Conservation (phyloP, 2,329 filamentous ascomycete species). For the Mariannaea sp. region DNA sequence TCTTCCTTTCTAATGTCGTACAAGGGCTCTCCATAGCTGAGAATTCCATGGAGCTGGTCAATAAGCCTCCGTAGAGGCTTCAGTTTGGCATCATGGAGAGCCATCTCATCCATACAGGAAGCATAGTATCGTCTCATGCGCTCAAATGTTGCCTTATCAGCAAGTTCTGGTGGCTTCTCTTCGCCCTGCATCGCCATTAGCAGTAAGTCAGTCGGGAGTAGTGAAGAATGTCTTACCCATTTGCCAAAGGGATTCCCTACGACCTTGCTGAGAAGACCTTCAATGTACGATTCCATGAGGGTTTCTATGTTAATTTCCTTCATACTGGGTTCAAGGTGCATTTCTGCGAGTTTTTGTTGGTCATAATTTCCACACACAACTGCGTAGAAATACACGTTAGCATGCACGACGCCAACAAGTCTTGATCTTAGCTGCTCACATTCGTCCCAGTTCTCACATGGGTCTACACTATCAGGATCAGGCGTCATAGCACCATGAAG, state of each 20-base stretch:
- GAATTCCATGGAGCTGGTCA: slow-evolving; percentile 10
- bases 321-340: background rate
- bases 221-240: background rate
- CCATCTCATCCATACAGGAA: slow-evolving; percentile 3
- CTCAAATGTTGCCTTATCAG: background rate
- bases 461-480: background rate
- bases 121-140: slow-evolving; percentile 13
- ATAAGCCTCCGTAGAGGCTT: slow-evolving; percentile 9
- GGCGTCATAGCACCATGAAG: slow-evolving; percentile 8
- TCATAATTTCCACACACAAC: slow-evolving; percentile 18
- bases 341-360: background rate
- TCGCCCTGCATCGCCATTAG: background rate
- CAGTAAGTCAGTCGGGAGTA: background rate
- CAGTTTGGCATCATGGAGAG: background rate
- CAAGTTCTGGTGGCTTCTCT: background rate
- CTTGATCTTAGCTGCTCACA: slow-evolving; percentile 8
- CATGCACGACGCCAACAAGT: background rate
- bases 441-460: slow-evolving; percentile 26
- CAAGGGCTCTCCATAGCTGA: slow-evolving; percentile 5
- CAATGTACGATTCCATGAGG: background rate
- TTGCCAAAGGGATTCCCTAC: slow-evolving; percentile 1
- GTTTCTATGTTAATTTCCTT: background rate
- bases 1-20: background rate
- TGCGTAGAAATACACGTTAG: background rate
- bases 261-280: background rate